Evolutionary conservation across 2,329 filamentous ascomycete species (phyloP).

Genomic region (Scedosporium minutisporum): DNA sequence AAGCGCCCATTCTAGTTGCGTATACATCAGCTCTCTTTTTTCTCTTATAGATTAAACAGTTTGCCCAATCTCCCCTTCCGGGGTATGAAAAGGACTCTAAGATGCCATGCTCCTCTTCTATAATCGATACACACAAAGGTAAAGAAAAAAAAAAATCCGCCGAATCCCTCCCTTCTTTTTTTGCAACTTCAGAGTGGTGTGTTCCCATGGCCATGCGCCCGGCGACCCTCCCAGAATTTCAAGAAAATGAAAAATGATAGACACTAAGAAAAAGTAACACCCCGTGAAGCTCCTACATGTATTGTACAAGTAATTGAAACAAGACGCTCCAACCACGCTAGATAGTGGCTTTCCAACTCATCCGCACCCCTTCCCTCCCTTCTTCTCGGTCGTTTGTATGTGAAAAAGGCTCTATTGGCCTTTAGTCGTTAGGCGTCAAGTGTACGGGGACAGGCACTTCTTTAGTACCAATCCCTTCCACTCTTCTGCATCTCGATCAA

Average conservation of each 20-base stretch:
- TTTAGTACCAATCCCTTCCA: conserved; percentile 69
- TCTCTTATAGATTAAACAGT: background rate
- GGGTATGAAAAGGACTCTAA: background rate
- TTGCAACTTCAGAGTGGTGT: background rate
- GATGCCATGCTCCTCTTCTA: background rate
- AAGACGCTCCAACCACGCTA: background rate
- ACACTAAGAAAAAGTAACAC: background rate
- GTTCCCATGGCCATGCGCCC: background rate
- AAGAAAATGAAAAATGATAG: background rate
- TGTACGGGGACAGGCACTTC: conserved; percentile 1
- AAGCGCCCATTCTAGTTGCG: too few relatives aligned
- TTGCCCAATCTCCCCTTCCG: background rate
- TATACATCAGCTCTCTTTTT: too few relatives aligned
- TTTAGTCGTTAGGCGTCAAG: background rate
- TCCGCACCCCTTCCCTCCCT: background rate
- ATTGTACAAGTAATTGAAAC: background rate
- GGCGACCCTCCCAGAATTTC: background rate
- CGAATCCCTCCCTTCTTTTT: background rate
- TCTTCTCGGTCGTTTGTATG: conserved; percentile 1
- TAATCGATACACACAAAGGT: background rate
- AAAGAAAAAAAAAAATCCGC: background rate
- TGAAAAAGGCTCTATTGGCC: background rate
- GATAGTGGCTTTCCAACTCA: background rate
- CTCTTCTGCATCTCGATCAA: conserved; percentile 99
- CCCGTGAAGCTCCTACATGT: background rate